phyloP scores from a whole-genome alignment of 139 green algal genomes.

The Chlorella sp. region DNA sequence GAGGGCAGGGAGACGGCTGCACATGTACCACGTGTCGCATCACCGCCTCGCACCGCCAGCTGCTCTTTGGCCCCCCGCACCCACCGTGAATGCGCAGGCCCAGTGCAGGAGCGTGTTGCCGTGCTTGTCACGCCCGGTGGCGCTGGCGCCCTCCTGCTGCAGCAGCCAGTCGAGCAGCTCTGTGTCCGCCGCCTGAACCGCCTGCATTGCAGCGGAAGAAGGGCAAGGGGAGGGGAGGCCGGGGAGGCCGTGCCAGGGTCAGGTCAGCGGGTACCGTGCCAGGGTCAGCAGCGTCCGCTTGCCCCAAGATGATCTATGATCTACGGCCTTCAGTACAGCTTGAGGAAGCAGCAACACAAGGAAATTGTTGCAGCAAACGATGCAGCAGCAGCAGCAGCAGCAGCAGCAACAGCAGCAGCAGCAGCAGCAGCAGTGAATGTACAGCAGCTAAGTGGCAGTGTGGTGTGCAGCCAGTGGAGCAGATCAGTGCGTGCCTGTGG shows the following conservation, averaged over 20 bases:
- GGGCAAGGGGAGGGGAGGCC: neutral
- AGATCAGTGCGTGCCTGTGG: neutral
- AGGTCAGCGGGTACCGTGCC: neutral
- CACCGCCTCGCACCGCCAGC: too few species aligned
- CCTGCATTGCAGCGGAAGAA: neutral
- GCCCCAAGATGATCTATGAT: too few species aligned
- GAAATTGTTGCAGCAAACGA: neutral
- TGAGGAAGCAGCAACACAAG: too few species aligned
- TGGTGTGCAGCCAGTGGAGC: constrained; percentile 19
- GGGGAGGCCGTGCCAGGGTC: neutral
- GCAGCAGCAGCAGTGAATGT: neutral
- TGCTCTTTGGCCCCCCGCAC: too few species aligned
- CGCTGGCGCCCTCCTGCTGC: neutral
- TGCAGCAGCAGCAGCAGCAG: too few species aligned
- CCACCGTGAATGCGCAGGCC: neutral
- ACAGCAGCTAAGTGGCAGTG: too few species aligned
- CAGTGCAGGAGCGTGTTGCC: constrained; percentile 41
- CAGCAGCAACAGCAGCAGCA: neutral
- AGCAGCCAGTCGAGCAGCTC: constrained; percentile 32
- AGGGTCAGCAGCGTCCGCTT: neutral
- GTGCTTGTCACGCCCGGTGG: neutral
- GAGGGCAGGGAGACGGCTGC: too few species aligned
- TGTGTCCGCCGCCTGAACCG: neutral
- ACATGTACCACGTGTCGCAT: too few species aligned
- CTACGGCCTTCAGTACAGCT: too few species aligned